Base-by-base conservation (phyloP, 2,329 filamentous ascomycete species). In the Colletotrichum sp. region DNA sequence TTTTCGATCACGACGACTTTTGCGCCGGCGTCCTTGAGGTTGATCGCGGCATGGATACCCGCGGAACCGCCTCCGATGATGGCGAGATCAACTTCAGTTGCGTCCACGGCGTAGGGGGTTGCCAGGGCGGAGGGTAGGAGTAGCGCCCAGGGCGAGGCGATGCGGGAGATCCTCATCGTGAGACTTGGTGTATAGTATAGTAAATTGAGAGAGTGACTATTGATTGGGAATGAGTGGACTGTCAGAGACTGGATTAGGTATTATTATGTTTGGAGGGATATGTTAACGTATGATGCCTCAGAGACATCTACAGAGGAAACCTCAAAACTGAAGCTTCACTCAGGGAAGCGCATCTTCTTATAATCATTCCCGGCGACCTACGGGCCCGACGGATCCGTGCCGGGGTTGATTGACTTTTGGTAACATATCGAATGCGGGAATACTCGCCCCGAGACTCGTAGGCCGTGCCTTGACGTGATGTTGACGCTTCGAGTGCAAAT, bases 31-130 rank as follows among this genome's bases (percentile, higher is more conserved):
- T 88, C 82, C 13, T 82, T 80, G 12, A 89, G 81, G 8, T 79
- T 72, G 55, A 87, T 82, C 6, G 87, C 86, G 12, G 85, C 81
- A 76, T 87, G 84, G 0, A 83, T 85, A 8, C 87, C 87, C 26
- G 81, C 77, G 2, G 84, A 80, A 30, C 87, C 87, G 4, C 86
- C 87, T 49, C 87, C 87, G 49, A 89, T 83, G 72, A 89, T 79
- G 65, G 67, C 74, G 21, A 81, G 77, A 24, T 81, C 79, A 60
- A 78, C 78, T 12, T 72, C 55, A 21, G 77, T 76, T 7, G 65
- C 21, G 3, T 24, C 6, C n/a, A 49, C n/a, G 16, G 62, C 8
- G 30, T 24, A 62, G 16, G 63, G 62, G 18, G 21, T 67, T 9
- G 68, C 72, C 10, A 68, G 13, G 28, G 72, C 39, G 4, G 26